Percentiles rank a stretch among this genome's conserved stretches.
Conservation (phyloP, 805 yeast genomes). For the Starmera quercuum region DNA sequence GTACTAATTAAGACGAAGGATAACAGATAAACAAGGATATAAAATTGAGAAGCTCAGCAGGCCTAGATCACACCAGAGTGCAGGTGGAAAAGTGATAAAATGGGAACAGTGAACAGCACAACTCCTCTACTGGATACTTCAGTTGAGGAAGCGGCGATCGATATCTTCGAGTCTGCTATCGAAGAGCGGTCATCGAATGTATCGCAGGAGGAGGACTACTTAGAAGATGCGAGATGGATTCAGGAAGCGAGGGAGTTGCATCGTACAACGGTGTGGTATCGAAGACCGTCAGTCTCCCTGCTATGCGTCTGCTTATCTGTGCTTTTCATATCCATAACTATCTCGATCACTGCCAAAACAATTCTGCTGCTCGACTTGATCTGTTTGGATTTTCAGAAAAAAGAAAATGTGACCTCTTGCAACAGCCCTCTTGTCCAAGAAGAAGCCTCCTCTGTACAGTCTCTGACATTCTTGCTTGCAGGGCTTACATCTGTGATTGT, state of each 20-base stretch:
- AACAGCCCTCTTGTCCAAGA: constrained; percentile 33
- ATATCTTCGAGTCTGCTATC: constrained; percentile 34
- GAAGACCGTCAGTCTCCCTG: constrained; percentile 49
- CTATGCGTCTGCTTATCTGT: constrained; percentile 35
- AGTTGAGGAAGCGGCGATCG: constrained; percentile 8
- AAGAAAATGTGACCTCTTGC: constrained; percentile 19
- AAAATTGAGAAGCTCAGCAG: no score
- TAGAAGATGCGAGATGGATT: constrained; percentile 40
- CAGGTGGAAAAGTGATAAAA: no score
- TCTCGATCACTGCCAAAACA: constrained; percentile 31
- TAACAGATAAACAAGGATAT: no score
- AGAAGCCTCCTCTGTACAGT: constrained; percentile 40
- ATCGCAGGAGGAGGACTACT: constrained; percentile 24
- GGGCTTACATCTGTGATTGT: constrained; percentile 43
- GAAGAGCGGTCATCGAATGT: no score
- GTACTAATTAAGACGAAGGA: no score
- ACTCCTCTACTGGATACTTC: background rate
- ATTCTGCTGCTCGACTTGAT: constrained; percentile 27
- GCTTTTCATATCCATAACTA: constrained; percentile 32
- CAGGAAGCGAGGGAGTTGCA: constrained; percentile 40
- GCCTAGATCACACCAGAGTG: no score
- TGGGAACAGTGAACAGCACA: no score
- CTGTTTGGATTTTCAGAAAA: constrained; percentile 18
- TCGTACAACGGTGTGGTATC: constrained; percentile 40
- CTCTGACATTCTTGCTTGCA: constrained; percentile 30